A percentile compares a stretch with the other conserved stretches of the same genome.
Conservation (phyloP, 352 stramenopile species). For the Globisporangium paroecandrum region DNA sequence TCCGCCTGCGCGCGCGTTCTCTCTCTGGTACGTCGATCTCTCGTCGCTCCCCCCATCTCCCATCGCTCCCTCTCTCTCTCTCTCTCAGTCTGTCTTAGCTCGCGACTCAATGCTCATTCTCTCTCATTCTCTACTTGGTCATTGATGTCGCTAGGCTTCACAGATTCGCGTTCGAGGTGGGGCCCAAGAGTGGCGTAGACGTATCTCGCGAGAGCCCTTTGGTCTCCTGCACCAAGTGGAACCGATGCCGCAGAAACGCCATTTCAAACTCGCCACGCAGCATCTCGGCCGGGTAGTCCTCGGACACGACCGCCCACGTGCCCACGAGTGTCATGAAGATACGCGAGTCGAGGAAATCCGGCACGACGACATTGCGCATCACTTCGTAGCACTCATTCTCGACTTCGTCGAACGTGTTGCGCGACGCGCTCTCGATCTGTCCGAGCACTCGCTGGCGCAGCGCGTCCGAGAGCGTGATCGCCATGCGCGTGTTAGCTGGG, state of each 20-base stretch:
- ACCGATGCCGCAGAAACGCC: slow-evolving; percentile 75
- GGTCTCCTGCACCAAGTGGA: slow-evolving; percentile 74
- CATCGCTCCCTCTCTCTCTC: not conserved
- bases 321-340: slow-evolving; percentile 85
- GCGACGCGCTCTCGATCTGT: slow-evolving; percentile 59
- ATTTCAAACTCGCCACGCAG: slow-evolving; percentile 78
- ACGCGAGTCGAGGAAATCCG: slow-evolving; percentile 77
- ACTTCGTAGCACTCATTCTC: slow-evolving; percentile 72
- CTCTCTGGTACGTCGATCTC: not conserved
- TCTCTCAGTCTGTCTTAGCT: not conserved
- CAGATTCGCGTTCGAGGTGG: not conserved
- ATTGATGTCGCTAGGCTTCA: slow-evolving; percentile 7
- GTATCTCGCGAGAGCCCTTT: slow-evolving; percentile 58
- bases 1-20: not conserved
- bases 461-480: slow-evolving; percentile 50
- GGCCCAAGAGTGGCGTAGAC: slow-evolving; percentile 27
- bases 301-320: slow-evolving; percentile 69
- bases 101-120: not conserved
- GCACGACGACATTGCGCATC: slow-evolving; percentile 71
- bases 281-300: slow-evolving; percentile 74
- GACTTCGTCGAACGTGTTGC: slow-evolving; percentile 72
- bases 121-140: not conserved
- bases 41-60: not conserved
- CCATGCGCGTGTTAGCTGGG: slow-evolving; percentile 45
- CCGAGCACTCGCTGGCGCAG: slow-evolving; percentile 43